phyloP scores from a whole-genome alignment of 2,329 filamentous ascomycete species.

The Dothiorella sarmentorum region DNA sequence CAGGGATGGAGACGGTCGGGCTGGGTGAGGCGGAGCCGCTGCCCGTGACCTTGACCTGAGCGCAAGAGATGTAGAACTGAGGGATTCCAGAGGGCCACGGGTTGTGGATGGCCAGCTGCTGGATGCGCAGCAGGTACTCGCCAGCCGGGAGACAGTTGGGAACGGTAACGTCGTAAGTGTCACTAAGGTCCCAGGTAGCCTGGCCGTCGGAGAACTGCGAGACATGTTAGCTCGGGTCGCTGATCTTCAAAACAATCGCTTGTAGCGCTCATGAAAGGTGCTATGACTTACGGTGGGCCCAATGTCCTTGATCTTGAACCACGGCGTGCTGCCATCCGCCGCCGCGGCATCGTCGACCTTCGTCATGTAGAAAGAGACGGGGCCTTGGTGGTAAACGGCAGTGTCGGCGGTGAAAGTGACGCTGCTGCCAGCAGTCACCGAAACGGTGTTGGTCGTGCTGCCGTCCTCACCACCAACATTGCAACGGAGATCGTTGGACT shows the following conservation, averaged over 20 bases:
- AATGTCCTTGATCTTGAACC: slow-evolving; percentile 41
- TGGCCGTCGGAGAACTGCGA: slow-evolving; percentile 30
- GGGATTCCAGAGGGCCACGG: background rate
- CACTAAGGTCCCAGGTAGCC: slow-evolving; percentile 32
- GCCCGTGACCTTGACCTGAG: slow-evolving; percentile 25
- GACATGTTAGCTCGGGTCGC: slow-evolving; percentile 1
- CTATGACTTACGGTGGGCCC: slow-evolving; percentile 25
- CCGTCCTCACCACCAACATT: slow-evolving; percentile 33
- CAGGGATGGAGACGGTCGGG: slow-evolving; percentile 25
- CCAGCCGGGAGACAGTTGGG: slow-evolving; percentile 24
- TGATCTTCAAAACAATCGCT: no score
- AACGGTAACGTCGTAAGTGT: slow-evolving; percentile 23
- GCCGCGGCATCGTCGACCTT: slow-evolving; percentile 33
- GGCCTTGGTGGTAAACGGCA: slow-evolving; percentile 39
- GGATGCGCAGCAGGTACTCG: slow-evolving; percentile 15
- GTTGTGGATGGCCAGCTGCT: slow-evolving; percentile 15
- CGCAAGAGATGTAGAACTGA: slow-evolving; percentile 22
- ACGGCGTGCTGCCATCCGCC: slow-evolving; percentile 37
- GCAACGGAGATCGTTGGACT: slow-evolving; percentile 34
- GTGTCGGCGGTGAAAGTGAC: slow-evolving; percentile 36
- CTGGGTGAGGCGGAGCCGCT: slow-evolving; percentile 22
- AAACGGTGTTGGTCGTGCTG: slow-evolving; percentile 31
- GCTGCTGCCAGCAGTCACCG: slow-evolving; percentile 34
- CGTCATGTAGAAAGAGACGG: slow-evolving; percentile 37
- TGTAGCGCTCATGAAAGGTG: no score